Conservation (phyloP, 2,329 filamentous ascomycete genomes). For the Ophiostoma piceae region DNA sequence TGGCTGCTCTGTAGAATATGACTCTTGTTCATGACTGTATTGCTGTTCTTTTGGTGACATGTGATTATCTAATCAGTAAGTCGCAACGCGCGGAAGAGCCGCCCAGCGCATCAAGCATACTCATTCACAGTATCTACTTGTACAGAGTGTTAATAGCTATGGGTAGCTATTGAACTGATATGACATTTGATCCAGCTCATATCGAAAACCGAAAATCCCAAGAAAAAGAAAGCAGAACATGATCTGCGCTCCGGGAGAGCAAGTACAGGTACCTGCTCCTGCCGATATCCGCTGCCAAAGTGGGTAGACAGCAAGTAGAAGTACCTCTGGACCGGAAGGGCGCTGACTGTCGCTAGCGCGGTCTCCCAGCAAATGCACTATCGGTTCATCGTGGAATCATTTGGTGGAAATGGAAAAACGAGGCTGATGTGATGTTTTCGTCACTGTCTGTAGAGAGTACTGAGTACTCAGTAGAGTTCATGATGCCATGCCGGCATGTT, state of each 20-base stretch:
- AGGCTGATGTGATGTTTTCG: not conserved
- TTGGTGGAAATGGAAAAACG: not conserved
- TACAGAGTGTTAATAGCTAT: too few species aligned
- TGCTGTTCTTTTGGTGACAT: too few species aligned
- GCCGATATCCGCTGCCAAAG: not conserved
- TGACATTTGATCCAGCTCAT: not conserved
- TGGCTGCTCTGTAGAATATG: not conserved
- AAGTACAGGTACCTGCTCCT: not conserved
- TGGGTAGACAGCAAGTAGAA: not conserved
- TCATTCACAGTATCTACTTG: too few species aligned
- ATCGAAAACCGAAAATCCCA: not conserved
- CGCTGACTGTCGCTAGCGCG: slow-evolving; percentile 5
- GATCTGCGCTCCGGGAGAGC: not conserved
- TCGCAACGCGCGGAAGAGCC: slow-evolving; percentile 7
- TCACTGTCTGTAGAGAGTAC: not conserved
- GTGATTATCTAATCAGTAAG: not conserved
- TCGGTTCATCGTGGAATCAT: not conserved
- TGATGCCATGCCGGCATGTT: too few species aligned
- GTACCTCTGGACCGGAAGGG: not conserved
- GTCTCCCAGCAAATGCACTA: not conserved
- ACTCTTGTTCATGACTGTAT: not conserved
- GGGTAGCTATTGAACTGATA: too few species aligned
- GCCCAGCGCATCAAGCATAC: not conserved
- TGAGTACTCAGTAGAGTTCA: too few species aligned
- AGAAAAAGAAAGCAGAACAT: not conserved